Evolutionary conservation across 2,329 filamentous ascomycete genomes (phyloP).

Genomic region (Chaetomiaceae sp.): DNA sequence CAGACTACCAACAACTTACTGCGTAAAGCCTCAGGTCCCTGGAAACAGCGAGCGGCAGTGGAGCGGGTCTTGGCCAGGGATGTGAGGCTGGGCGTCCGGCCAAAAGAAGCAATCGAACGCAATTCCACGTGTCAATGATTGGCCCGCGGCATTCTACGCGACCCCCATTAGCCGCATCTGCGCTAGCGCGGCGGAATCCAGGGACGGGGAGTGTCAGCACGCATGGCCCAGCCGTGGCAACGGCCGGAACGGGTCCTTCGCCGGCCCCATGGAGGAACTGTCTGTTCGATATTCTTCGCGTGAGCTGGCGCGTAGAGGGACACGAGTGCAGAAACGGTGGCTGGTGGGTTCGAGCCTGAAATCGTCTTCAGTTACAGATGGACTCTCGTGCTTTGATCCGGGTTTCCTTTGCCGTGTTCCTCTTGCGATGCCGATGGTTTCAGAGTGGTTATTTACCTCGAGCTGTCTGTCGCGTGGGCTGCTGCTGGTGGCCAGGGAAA

Average conservation of each 20-base stretch:
- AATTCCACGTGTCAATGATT: slow-evolving; percentile 5
- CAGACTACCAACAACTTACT: neutral
- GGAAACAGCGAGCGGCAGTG: neutral
- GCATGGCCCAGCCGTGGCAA: slow-evolving; percentile 13
- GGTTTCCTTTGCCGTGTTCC: too few species aligned
- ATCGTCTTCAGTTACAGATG: too few species aligned
- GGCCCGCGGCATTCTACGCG: neutral
- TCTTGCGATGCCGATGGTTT: too few species aligned
- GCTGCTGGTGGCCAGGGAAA: slow-evolving; percentile 8
- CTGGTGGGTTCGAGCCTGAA: too few species aligned
- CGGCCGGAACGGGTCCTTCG: slow-evolving; percentile 7
- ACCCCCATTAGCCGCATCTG: slow-evolving; percentile 1
- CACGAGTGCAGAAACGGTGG: too few species aligned
- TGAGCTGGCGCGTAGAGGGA: too few species aligned
- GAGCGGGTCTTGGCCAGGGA: neutral
- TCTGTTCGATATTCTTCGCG: too few species aligned
- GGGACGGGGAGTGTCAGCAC: neutral
- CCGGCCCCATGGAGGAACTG: neutral
- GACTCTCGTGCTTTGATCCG: too few species aligned
- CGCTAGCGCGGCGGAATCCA: slow-evolving; percentile 10
- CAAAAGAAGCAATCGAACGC: slow-evolving; percentile 12
- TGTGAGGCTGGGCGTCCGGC: neutral
- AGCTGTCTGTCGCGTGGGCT: slow-evolving; percentile 5
- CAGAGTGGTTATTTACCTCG: too few species aligned
- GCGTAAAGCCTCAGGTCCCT: neutral